phyloP scores from a whole-genome alignment of 352 stramenopile species.

The Hyaloperonospora arabidopsidis region DNA sequence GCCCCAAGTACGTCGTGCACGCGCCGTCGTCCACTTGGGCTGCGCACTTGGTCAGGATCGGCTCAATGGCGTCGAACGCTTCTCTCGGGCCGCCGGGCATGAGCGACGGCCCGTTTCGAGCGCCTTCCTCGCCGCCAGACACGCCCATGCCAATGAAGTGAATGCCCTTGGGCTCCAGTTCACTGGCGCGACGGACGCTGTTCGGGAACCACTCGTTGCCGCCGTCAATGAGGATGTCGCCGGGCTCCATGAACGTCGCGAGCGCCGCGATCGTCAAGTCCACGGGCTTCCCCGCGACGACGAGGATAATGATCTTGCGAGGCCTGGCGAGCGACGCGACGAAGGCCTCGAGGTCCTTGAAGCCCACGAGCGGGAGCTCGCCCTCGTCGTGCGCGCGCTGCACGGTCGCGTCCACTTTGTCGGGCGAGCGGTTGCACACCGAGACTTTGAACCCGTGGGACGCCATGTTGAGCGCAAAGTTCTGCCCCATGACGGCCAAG shows the following conservation, averaged over 20 bases:
- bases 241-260: constrained; percentile 83
- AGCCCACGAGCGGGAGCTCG: constrained; percentile 90
- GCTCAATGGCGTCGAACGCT: constrained; percentile 94
- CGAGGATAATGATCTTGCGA: constrained; percentile 97
- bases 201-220: constrained; percentile 99
- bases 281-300: constrained; percentile 96
- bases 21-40: constrained; percentile 91
- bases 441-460: constrained; percentile 94
- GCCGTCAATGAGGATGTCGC: constrained; percentile 98
- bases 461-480: constrained; percentile 99
- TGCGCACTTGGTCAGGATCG: constrained; percentile 95
- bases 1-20: constrained; percentile 96
- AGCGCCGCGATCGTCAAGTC: constrained; percentile 87
- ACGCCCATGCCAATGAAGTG: constrained; percentile 98
- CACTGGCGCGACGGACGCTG: constrained; percentile 88
- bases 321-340: constrained; percentile 88
- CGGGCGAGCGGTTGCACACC: constrained; percentile 95
- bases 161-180: constrained; percentile 93
- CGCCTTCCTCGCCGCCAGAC: constrained; percentile 96
- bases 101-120: constrained; percentile 95
- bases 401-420: constrained; percentile 96
- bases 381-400: constrained; percentile 92
- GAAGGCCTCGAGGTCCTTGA: constrained; percentile 90
- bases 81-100: constrained; percentile 96
- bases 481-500: constrained; percentile 95